Conservation (phyloP, 2,329 filamentous ascomycete species). For the Fusarium nisikadoi region DNA sequence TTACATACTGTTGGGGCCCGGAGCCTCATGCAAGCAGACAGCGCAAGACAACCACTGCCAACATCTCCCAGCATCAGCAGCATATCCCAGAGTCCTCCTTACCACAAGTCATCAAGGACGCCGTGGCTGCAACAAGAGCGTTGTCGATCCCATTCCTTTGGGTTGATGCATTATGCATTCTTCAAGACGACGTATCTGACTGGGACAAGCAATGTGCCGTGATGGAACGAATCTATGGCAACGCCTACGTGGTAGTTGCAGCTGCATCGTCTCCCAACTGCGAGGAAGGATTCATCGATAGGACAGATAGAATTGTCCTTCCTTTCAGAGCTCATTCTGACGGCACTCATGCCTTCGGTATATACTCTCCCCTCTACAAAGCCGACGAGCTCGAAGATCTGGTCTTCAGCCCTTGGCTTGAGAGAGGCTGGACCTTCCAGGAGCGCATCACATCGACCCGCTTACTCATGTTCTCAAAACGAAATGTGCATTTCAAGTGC, state of each 20-base stretch:
- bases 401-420: accelerated
- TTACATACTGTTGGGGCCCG: not conserved
- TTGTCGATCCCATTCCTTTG: accelerated
- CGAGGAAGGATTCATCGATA: accelerated
- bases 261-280: accelerated
- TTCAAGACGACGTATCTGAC: accelerated
- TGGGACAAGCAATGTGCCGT: not conserved
- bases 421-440: not conserved
- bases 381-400: accelerated
- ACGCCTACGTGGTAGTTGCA: accelerated
- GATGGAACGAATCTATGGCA: not conserved
- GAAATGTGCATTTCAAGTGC: not conserved
- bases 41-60: accelerated
- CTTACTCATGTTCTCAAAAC: accelerated
- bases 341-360: accelerated
- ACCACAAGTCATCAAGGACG: accelerated
- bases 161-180: not conserved
- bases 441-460: not conserved
- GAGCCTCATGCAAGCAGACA: not conserved
- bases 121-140: accelerated
- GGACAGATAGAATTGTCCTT: accelerated
- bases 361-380: accelerated
- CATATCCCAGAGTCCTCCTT: not conserved
- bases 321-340: accelerated
- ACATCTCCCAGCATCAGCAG: accelerated